Evolutionary conservation across 169 alveolate genomes (phyloP).

Genomic region (Neospora caninum): DNA sequence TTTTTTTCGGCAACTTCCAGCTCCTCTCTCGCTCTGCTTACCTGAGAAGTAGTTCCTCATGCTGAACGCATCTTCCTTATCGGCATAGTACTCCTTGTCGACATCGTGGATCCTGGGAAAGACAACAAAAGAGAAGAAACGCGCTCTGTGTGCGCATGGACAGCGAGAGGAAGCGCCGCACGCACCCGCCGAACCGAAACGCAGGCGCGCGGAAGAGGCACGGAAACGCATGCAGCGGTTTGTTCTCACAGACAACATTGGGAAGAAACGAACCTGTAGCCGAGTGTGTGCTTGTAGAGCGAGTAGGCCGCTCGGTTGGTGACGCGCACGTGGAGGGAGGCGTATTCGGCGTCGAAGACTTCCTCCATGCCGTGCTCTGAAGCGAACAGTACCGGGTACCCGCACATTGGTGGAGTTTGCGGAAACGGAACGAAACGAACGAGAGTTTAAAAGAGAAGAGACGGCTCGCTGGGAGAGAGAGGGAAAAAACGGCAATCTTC

Average conservation of each 20-base stretch:
- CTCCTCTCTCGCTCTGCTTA: neutral
- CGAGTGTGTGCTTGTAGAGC: constrained; percentile 86
- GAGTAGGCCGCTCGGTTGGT: constrained; percentile 92
- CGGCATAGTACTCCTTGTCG: constrained; percentile 73
- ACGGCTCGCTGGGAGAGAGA: neutral
- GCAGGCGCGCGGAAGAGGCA: neutral
- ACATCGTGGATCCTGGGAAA: constrained; percentile 52
- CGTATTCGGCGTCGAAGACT: constrained; percentile 84
- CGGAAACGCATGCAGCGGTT: neutral
- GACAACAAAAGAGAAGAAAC: neutral
- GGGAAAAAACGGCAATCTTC: neutral
- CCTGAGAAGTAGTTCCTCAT: constrained; percentile 66
- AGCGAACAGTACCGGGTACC: neutral
- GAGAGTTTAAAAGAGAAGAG: neutral
- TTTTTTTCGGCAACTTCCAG: too few species aligned
- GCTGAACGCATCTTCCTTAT: constrained; percentile 76
- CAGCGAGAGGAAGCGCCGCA: neutral
- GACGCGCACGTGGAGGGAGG: constrained; percentile 90
- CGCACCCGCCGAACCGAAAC: too few species aligned
- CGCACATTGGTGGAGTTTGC: too few species aligned
- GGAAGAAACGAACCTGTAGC: constrained; percentile 76
- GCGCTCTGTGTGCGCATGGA: neutral
- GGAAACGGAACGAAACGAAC: neutral
- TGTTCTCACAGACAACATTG: too few species aligned
- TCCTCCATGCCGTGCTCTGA: constrained; percentile 83